These are phyloP conservation scores for Aspergillus pseudoterreus DNA, from an alignment of 2,329 filamentous ascomycete species.

Conservation along the genomic window DNA sequence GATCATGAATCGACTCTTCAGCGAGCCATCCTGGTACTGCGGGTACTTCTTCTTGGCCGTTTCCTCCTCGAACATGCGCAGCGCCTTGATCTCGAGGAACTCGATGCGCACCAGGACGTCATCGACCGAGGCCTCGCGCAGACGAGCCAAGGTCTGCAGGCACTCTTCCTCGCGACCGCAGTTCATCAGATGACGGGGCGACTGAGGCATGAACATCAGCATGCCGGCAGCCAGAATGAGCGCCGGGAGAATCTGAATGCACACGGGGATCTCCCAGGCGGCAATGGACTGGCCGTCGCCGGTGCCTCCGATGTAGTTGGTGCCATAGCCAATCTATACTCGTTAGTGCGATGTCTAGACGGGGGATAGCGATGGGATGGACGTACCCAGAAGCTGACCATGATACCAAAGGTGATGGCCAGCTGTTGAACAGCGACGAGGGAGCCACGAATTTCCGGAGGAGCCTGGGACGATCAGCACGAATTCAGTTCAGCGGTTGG, in stretches of 20 bases:
- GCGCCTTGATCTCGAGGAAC: slow-evolving; percentile 73
- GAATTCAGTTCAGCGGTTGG: too few species aligned
- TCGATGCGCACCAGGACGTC: slow-evolving; percentile 71
- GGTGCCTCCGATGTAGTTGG: slow-evolving; percentile 64
- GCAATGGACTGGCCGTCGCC: slow-evolving; percentile 57
- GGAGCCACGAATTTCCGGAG: slow-evolving; percentile 40
- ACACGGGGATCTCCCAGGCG: slow-evolving; percentile 71
- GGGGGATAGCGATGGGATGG: neutral
- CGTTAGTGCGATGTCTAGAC: slow-evolving; percentile 1
- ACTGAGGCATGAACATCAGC: slow-evolving; percentile 71
- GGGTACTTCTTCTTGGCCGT: slow-evolving; percentile 65
- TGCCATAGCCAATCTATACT: slow-evolving; percentile 41
- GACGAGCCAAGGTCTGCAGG: slow-evolving; percentile 56
- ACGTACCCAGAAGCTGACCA: slow-evolving; percentile 40
- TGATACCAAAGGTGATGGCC: slow-evolving; percentile 43
- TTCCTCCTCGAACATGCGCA: slow-evolving; percentile 70
- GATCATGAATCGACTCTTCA: slow-evolving; percentile 62
- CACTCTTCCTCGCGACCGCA: slow-evolving; percentile 66
- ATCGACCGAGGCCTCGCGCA: slow-evolving; percentile 61
- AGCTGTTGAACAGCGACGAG: slow-evolving; percentile 43
- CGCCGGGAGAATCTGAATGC: slow-evolving; percentile 66
- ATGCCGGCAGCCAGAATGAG: slow-evolving; percentile 65
- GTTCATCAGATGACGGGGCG: slow-evolving; percentile 69
- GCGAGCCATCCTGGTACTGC: slow-evolving; percentile 57
- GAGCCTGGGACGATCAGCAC: slow-evolving; percentile 24